Evolutionary conservation across 805 yeast genomes (phyloP), one percentile per base, ranked within the genome.

Genomic region (Barnettozyma botsteinii): DNA sequence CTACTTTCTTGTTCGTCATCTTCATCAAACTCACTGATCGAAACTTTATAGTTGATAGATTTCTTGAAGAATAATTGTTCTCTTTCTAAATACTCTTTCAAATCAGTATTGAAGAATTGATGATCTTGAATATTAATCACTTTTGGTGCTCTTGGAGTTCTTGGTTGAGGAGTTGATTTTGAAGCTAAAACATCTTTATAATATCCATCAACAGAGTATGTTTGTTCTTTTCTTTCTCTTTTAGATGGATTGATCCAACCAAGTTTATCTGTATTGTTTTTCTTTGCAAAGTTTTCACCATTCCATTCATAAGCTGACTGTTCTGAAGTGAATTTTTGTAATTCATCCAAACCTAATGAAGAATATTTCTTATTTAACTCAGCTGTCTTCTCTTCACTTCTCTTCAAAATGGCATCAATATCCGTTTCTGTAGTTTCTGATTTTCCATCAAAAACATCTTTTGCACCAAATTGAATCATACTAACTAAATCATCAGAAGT

Each of bases 381-480:
- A 20, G 79, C 75, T 0, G 98, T 93, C 46, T 84, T 85, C 48
- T 77, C 82, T 42, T 86, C 85, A 41, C 98, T 96, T 51, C 76
- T 76, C 43, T 72, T 72, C 51, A 93, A 70, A 52, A 93, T 86
- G 0, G 72, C 81, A 38, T 91, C 98, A 46, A 91, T 85, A 59
- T 91, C 96, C 39, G 75, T 81, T 45, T 63, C 67, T 49, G 2
- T 55, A 7, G 34, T 23, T 55, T 5, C 61, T 50, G 31, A 13
- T 7, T 59, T 53, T 18, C 70, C 61, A 46, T 85, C 91, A 59
- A 93, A 83, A 15, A 93, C 89, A 33, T 80, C 77, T 57, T 83
- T 81, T 2, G 98, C 98, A 43, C 98, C 98, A 61, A 82, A 95
- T 61, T 91, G 98, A 60, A 91, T 91, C 98, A 93, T 93, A 35